phyloP scores from a whole-genome alignment of 371 early-diverging fungal species.

The Entomophthora muscae region DNA sequence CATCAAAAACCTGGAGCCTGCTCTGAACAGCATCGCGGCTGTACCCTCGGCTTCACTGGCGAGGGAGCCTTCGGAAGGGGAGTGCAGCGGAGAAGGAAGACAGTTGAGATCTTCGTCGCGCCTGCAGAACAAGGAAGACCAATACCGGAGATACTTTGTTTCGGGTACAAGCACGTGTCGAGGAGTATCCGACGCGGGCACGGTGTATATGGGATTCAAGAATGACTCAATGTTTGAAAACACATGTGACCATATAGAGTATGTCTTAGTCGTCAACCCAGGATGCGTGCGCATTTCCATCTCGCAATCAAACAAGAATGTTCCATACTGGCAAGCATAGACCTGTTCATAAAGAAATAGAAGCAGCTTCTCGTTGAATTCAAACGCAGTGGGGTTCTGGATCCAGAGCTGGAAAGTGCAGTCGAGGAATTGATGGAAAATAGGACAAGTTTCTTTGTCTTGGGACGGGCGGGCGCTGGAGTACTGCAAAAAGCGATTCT shows the following conservation, averaged over 20 bases:
- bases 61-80: neutral
- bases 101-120: constrained; percentile 35
- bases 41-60: neutral
- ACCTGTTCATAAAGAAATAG: constrained; percentile 61
- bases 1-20: neutral
- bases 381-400: constrained; percentile 79
- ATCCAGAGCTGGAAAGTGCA: constrained; percentile 79
- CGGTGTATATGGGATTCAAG: constrained; percentile 26
- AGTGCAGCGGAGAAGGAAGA: neutral
- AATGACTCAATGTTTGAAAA: constrained; percentile 29
- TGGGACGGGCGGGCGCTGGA: constrained; percentile 12
- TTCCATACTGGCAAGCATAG: constrained; percentile 85
- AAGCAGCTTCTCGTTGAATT: constrained; percentile 72
- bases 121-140: constrained; percentile 45
- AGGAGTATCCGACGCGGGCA: constrained; percentile 18
- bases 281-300: constrained; percentile 32
- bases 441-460: constrained; percentile 74
- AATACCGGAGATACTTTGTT: constrained; percentile 39
- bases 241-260: constrained; percentile 70
- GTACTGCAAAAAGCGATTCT: constrained; percentile 38
- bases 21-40: neutral
- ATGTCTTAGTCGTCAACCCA: constrained; percentile 23
- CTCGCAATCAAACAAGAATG: constrained; percentile 79
- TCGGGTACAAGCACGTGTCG: constrained; percentile 42
- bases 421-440: constrained; percentile 93